Conservation (phyloP, 1,284 basidiomycete genomes). For the Papiliotrema nemorosa region DNA sequence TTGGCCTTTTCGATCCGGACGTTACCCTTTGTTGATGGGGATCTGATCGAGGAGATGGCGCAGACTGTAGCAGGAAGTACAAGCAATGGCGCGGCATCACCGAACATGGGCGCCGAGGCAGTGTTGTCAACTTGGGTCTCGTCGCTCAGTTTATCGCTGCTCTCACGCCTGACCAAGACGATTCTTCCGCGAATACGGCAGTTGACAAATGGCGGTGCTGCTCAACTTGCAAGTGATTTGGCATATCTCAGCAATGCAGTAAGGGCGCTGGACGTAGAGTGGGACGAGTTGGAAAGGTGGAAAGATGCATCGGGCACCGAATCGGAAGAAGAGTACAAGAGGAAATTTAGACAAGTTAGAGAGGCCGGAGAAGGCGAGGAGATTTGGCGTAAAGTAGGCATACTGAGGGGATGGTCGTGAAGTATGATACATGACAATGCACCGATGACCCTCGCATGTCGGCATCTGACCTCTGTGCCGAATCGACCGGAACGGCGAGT, state of each 20-base stretch:
- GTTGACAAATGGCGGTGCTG: constrained; percentile 64
- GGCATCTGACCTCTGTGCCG: not conserved
- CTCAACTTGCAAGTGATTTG: constrained; percentile 82
- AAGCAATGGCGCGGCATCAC: constrained; percentile 9
- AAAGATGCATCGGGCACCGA: constrained; percentile 61
- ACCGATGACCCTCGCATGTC: not conserved
- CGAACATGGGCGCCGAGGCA: constrained; percentile 60
- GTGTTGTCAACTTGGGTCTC: constrained; percentile 86
- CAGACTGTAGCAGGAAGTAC: constrained; percentile 2
- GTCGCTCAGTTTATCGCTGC: constrained; percentile 74
- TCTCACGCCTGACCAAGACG: constrained; percentile 64
- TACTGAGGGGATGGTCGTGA: too few relatives aligned
- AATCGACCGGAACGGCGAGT: not conserved
- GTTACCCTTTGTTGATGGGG: constrained; percentile 64
- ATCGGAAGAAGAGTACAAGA: constrained; percentile 51
- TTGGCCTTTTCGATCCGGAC: constrained; percentile 84
- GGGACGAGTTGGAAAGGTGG: constrained; percentile 69
- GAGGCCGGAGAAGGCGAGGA: constrained; percentile 9
- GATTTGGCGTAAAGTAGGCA: constrained; percentile 4
- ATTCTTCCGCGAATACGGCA: constrained; percentile 61
- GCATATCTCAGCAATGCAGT: constrained; percentile 87
- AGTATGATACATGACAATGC: not conserved
- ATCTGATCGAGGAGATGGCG: constrained; percentile 56
- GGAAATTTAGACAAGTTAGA: constrained; percentile 5
- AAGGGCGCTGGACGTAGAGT: constrained; percentile 83